A percentile compares a stretch with the other conserved stretches of the same genome.
phyloP scores from a whole-genome alignment of 163 green algal genomes.

The Chlamydomonas reinhardtii region DNA sequence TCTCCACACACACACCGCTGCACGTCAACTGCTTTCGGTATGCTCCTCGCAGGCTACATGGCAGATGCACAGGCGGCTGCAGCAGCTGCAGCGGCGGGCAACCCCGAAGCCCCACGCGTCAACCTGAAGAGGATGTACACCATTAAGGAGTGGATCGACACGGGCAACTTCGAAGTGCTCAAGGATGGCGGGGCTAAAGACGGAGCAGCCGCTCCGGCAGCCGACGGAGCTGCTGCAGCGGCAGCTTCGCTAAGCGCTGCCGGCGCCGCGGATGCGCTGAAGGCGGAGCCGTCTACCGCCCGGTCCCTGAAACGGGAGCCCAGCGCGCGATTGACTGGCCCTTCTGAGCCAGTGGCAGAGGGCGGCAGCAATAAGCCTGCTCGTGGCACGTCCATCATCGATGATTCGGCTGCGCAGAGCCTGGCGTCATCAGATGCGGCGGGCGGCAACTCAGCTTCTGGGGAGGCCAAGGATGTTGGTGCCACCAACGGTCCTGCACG shows the following conservation, averaged over 20 bases:
- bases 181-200: neutral
- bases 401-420: slow-evolving; percentile 47
- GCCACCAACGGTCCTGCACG: neutral
- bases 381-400: neutral
- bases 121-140: slow-evolving; percentile 49
- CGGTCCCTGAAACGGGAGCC: too few relatives aligned
- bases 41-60: slow-evolving; percentile 9
- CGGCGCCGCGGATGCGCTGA: too few relatives aligned
- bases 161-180: slow-evolving; percentile 33
- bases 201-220: too few relatives aligned
- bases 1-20: too few relatives aligned
- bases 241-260: too few relatives aligned
- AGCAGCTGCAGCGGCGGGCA: neutral
- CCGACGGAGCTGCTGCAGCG: too few relatives aligned
- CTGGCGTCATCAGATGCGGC: neutral
- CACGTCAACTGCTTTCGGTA: too few relatives aligned
- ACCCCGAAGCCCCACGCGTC: slow-evolving; percentile 3
- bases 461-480: neutral
- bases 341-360: too few relatives aligned
- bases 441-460: neutral
- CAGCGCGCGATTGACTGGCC: too few relatives aligned
- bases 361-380: neutral
- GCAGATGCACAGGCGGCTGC: slow-evolving; percentile 10
- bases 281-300: too few relatives aligned
- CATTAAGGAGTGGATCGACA: slow-evolving; percentile 48